Evolutionary conservation across 83 land plant genomes (phyloP).

Genomic region (Thuja plicata): DNA sequence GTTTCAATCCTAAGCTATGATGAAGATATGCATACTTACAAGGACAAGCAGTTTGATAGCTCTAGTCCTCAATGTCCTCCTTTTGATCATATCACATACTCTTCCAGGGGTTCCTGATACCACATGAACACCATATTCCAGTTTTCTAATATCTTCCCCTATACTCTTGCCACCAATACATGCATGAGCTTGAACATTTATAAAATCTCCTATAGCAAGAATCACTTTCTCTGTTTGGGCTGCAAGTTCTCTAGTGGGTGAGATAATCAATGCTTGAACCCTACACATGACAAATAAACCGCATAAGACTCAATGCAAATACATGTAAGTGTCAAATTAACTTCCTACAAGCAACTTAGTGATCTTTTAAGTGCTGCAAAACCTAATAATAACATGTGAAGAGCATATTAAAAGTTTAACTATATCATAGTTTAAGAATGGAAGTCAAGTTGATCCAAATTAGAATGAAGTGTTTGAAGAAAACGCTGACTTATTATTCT

Average conservation of each 20-base stretch:
- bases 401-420: neutral
- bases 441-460: no score
- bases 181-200: constrained; percentile 88
- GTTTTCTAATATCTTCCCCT: constrained; percentile 91
- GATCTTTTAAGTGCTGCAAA: neutral
- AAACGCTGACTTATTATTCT: no score
- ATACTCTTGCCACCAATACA: constrained; percentile 97
- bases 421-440: no score
- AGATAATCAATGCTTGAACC: constrained; percentile 90
- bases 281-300: constrained; percentile 28
- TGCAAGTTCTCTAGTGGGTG: constrained; percentile 96
- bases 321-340: no score
- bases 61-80: constrained; percentile 89
- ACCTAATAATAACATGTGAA: neutral
- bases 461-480: no score
- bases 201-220: constrained; percentile 78
- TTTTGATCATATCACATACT: constrained; percentile 97
- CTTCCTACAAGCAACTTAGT: neutral
- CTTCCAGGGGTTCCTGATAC: constrained; percentile 99
- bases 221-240: constrained; percentile 87
- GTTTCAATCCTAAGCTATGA: neutral
- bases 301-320: neutral
- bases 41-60: constrained; percentile 84
- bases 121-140: constrained; percentile 95
- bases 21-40: constrained; percentile 43